A percentile compares a stretch with the other conserved stretches of the same genome.
phyloP scores from a whole-genome alignment of 768 basidiomycete species.

The Tricholoma furcatifolium region DNA sequence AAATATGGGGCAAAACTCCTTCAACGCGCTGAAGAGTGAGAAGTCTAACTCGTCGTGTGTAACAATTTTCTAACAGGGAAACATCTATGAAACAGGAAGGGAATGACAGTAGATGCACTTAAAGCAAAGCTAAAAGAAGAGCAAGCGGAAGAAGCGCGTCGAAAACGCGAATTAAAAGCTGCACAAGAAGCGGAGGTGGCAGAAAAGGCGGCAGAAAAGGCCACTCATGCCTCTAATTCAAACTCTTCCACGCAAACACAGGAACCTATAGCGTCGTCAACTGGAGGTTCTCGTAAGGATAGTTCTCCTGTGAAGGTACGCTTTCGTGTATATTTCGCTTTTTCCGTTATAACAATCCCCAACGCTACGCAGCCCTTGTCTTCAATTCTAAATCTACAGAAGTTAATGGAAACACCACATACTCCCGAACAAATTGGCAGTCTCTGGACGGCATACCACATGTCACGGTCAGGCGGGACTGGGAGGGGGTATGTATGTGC shows the following conservation, averaged over 20 bases:
- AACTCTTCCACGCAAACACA: slow-evolving; percentile 9
- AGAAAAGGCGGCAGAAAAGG: slow-evolving; percentile 3
- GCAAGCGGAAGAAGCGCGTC: slow-evolving; percentile 26
- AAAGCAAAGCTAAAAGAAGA: slow-evolving; percentile 32
- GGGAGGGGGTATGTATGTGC: slow-evolving; percentile 87
- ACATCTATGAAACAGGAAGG: slow-evolving; percentile 33
- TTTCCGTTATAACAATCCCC: slow-evolving; percentile 5
- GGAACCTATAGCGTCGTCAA: slow-evolving; percentile 7
- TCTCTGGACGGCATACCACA: slow-evolving; percentile 90
- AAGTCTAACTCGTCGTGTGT: slow-evolving; percentile 17
- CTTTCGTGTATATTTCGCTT: slow-evolving; percentile 6
- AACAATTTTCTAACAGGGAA: slow-evolving; percentile 16
- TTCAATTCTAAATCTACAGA: slow-evolving; percentile 74
- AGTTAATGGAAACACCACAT: slow-evolving; percentile 65
- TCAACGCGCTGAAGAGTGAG: slow-evolving; percentile 49
- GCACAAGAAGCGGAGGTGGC: slow-evolving; percentile 5
- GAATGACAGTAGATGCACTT: slow-evolving; percentile 38
- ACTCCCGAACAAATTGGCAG: slow-evolving; percentile 72
- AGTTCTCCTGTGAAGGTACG: slow-evolving; percentile 66
- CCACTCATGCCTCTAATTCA: slow-evolving; percentile 8
- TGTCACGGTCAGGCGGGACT: slow-evolving; percentile 74
- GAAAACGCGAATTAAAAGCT: slow-evolving; percentile 16
- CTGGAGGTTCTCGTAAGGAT: slow-evolving; percentile 46
- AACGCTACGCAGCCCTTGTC: slow-evolving; percentile 74
- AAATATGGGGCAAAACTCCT: slow-evolving; percentile 74